Evolutionary conservation across 495 filamentous ascomycete species (phyloP), one percentile per base, ranked within the genome.

Genomic region (Usnea hakonensis): DNA sequence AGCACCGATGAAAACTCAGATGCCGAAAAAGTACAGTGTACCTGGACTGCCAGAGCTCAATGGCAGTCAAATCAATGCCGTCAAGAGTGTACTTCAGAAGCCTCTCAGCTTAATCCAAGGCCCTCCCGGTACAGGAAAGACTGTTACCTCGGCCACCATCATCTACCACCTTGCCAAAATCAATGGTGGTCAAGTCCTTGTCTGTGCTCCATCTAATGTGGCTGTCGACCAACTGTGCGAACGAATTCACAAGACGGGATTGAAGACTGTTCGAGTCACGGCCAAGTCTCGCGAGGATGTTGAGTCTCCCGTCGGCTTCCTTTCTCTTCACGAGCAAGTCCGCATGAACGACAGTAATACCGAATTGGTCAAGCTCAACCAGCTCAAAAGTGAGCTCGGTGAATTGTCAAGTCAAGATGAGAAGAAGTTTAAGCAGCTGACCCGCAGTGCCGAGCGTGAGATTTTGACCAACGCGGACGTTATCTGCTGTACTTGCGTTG

Each of bases 231-330:
- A 99, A 72, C 87, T 99, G 46, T 97, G 95, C 72, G 94, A 99
- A 74, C 90, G 95, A 38, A 95, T 99, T 60, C 95, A 97, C 73
- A 83, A 85, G 30, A 97, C 95, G 10, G 91, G 91, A 11, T 78
- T 99, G 55, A 99, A 97, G 76, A 91, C 91, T 59, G 94, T 97
- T n/a, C 92, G 94, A 65, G 85, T 99, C 63, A 99, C 95, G 14
- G 94, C 94, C 48, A 99, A 99, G 74, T 97, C 95, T 61, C 86
- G 94, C 48, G 94, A 99, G 72, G 94, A 99, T 78, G 95, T 97
- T 26, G 94, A 99, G 71, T 97, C 93, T 21, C 89, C 91, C 23
- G 94, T 99, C 63, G 87, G 88, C 67, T 97, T 97, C 72, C 80
- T 99, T 30, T 93, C 94, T 28, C 78, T 99, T 44, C 94, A 99